These are phyloP conservation scores for Akanthomyces uredinophilus DNA, from an alignment of 2,329 filamentous ascomycete genomes.

Conservation along the genomic window DNA sequence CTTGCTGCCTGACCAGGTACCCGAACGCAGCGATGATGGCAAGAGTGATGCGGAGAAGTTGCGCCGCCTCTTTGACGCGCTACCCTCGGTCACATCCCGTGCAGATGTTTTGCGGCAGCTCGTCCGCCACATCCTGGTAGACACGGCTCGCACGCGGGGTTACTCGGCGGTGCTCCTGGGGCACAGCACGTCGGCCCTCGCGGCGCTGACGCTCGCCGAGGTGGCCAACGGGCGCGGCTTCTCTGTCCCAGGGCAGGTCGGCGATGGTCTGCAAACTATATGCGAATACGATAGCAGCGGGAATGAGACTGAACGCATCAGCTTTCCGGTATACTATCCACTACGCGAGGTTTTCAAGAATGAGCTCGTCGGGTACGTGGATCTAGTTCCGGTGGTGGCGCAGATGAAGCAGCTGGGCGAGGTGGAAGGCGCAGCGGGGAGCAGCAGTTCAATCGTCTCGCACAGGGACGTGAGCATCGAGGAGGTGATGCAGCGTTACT, in stretches of 20 bases:
- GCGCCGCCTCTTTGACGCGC: constrained; percentile 48
- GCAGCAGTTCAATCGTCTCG: constrained; percentile 44
- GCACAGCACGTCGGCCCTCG: constrained; percentile 81
- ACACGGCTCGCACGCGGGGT: constrained; percentile 51
- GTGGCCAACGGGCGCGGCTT: constrained; percentile 89
- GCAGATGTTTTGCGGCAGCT: constrained; percentile 69
- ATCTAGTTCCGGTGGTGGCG: constrained; percentile 47
- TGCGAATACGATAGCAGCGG: constrained; percentile 26
- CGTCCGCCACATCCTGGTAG: constrained; percentile 64
- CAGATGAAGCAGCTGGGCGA: constrained; percentile 40
- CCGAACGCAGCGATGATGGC: constrained; percentile 26
- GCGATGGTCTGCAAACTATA: constrained; percentile 58
- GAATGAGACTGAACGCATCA: constrained; percentile 18
- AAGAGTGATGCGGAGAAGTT: constrained; percentile 39
- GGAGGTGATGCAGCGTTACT: constrained; percentile 84
- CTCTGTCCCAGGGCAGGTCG: constrained; percentile 73
- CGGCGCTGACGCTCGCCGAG: constrained; percentile 78
- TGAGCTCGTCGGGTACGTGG: constrained; percentile 67
- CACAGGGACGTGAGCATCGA: constrained; percentile 83
- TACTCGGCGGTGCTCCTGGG: constrained; percentile 76
- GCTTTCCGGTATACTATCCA: constrained; percentile 63
- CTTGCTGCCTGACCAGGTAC: constrained; percentile 26
- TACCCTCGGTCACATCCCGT: constrained; percentile 70
- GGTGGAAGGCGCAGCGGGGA: constrained; percentile 20
- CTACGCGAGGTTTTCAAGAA: constrained; percentile 78